Evolutionary conservation across 805 yeast species (phyloP).

Genomic region (Metschnikowia continentalis): DNA sequence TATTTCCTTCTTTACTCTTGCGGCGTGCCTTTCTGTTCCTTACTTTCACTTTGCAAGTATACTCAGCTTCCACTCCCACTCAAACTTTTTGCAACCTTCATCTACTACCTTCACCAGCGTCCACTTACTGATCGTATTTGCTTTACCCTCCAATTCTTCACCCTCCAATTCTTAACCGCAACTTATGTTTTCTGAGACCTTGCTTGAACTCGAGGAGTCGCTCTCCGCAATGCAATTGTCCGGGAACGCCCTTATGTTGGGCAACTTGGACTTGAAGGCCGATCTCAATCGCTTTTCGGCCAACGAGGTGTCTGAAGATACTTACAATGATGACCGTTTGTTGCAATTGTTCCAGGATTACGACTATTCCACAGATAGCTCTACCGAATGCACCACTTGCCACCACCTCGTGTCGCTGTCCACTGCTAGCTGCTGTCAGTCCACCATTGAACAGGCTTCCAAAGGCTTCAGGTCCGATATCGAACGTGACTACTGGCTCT

Average conservation of each 20-base stretch:
- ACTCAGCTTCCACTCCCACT: neutral
- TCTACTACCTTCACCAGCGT: too few relatives aligned
- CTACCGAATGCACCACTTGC: constrained; percentile 13
- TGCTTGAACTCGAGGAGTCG: constrained; percentile 20
- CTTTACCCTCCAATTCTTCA: neutral
- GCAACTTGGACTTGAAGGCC: constrained; percentile 16
- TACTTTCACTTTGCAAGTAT: neutral
- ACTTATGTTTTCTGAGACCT: constrained; percentile 15
- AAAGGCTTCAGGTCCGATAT: constrained; percentile 10
- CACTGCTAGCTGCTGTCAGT: constrained; percentile 8
- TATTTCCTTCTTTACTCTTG: neutral
- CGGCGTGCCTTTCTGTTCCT: neutral
- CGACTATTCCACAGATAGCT: constrained; percentile 11
- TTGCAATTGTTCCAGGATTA: constrained; percentile 9
- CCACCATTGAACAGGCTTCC: constrained; percentile 3
- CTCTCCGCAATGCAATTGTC: constrained; percentile 11
- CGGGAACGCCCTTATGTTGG: constrained; percentile 15
- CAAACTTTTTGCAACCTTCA: too few relatives aligned
- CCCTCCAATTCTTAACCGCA: neutral
- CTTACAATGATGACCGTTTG: constrained; percentile 1
- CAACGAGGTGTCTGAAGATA: constrained; percentile 1
- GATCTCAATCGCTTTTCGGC: constrained; percentile 17
- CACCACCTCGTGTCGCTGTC: constrained; percentile 4
- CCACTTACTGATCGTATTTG: neutral
- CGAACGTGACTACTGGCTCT: constrained; percentile 42